Conservation (phyloP, 148 eudicot genomes). For the Chenopodium quinoa region DNA sequence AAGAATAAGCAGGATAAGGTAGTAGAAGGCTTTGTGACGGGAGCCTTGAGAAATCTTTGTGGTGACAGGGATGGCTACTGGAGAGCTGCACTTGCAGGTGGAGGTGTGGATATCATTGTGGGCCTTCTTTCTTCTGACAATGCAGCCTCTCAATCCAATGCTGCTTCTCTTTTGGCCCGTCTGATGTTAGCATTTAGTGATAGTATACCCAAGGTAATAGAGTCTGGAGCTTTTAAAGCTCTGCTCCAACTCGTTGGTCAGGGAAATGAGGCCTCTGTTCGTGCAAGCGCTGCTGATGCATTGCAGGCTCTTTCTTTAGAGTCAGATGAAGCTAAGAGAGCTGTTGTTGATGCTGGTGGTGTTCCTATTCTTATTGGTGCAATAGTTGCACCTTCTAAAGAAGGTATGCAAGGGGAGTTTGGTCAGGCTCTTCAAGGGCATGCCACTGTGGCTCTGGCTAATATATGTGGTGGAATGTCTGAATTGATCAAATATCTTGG, state of each 20-base stretch:
- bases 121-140: constrained; percentile 66
- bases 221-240: constrained; percentile 65
- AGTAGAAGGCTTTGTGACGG: constrained; percentile 77
- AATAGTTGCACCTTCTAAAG: constrained; percentile 82
- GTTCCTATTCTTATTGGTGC: constrained; percentile 66
- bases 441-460: constrained; percentile 66
- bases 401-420: constrained; percentile 73
- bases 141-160: constrained; percentile 67
- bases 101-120: constrained; percentile 78
- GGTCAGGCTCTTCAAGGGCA: constrained; percentile 69
- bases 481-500: constrained; percentile 65
- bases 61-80: constrained; percentile 82
- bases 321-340: constrained; percentile 58
- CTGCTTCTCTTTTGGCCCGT: constrained; percentile 82
- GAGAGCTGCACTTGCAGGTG: constrained; percentile 74
- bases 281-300: constrained; percentile 85
- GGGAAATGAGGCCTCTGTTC: constrained; percentile 59
- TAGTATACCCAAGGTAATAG: constrained; percentile 60
- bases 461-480: constrained; percentile 77
- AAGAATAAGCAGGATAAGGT: constrained; percentile 58
- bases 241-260: constrained; percentile 58
- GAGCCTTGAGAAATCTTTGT: constrained; percentile 79
- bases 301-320: constrained; percentile 68
- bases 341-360: constrained; percentile 68
- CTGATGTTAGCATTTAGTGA: constrained; percentile 60